Base-by-base conservation (phyloP, 495 filamentous ascomycete genomes). In the Durotheca rogersii region DNA sequence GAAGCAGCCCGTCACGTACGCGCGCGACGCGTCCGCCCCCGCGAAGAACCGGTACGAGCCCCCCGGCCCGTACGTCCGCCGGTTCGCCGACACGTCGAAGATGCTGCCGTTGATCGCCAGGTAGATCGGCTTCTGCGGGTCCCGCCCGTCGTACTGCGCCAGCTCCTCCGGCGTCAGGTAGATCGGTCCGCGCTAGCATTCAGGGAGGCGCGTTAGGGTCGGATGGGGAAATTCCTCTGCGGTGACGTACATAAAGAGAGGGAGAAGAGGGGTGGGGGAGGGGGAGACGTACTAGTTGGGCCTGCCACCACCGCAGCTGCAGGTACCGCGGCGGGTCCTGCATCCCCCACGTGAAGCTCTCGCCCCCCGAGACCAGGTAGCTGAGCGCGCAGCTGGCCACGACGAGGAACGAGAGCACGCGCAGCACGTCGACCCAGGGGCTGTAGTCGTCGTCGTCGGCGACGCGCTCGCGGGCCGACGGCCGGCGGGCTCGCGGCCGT, bases 1-100 rank as follows among this genome's bases (percentile, higher is more conserved):
- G 75, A 99, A 99, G 67, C 93, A 99, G 1, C 88, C 89, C n/a
- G 93, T 96, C n/a, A 99, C 83, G 70, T 89, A 99, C 3, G 86
- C 88, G 19, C 93, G 85, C 2, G 87, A 81, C 5, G 93, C 93
- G 68, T 99, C 93, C 12, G 76, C 74, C 21, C 93, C 93, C 0
- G 89, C 76, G 69, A 99, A 96, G 72, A 88, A 87, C 41, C 82
- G 75, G 76, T 99, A 99, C 35, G 78, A 79, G 2, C 93, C 94
- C 12, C 89, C 91, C 0, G 90, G 89, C 1, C 93, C 92, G 78
- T 99, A 98, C 56, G 86, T 82, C 14, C 72, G 68, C 0, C 76
- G 81, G 53, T 86, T 86, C 4, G 80, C 72, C 9, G 85, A 84
- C 27, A 99, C 94, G 68, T 99, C 93, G 79, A 89, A 97, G 74